Evolutionary conservation across 2,329 filamentous ascomycete genomes (phyloP), one percentile per base, ranked within the genome.

Genomic region (Nemania bipapillata): DNA sequence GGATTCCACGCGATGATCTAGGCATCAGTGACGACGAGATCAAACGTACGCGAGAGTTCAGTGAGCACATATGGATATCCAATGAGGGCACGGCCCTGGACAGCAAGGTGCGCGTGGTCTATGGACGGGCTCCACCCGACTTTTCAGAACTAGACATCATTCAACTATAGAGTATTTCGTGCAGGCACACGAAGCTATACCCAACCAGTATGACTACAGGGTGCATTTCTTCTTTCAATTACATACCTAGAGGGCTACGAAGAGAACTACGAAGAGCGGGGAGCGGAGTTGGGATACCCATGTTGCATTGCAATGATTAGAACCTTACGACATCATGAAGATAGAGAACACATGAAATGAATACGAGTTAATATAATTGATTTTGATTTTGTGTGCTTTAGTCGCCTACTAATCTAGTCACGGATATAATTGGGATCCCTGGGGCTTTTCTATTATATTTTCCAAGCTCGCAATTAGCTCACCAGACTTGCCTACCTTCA

Each of bases 11-110:
- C 11, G 96, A 99, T 77, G 92, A 96, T 73, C 81, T 98, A 4
- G 96, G 96, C 4, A 88, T 99, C 65, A 94, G 92, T 72, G 93
- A 97, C 74, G 95, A 98, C 74, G 96, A 99, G 82, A 91, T 98
- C 52, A 86, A 86, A 76, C 86, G 92, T 40, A 97, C 94, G 6
- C 86, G 90, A 72, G 85, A 86, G 55, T 92, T 94, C 78, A 95
- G 91, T 77, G 88, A 92, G 67, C 85, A 89, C 70, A 91, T 98
- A 60, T 97, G 94, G 92, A 94, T 98, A 77, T 97, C 92, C 75
- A 97, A 97, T 79, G 92, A 96, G 78, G 94, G 94, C 66, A 94
- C 95, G 22, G 92, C 93, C 9, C 83, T 98, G 74, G 93, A 97
- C 82, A 91, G 89, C 64, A 94, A 93, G 79, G 89, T 89, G 32